These are phyloP conservation scores for Fraxinus pennsylvanica DNA, from an alignment of 257 asterid genomes.

Conservation along the genomic window DNA sequence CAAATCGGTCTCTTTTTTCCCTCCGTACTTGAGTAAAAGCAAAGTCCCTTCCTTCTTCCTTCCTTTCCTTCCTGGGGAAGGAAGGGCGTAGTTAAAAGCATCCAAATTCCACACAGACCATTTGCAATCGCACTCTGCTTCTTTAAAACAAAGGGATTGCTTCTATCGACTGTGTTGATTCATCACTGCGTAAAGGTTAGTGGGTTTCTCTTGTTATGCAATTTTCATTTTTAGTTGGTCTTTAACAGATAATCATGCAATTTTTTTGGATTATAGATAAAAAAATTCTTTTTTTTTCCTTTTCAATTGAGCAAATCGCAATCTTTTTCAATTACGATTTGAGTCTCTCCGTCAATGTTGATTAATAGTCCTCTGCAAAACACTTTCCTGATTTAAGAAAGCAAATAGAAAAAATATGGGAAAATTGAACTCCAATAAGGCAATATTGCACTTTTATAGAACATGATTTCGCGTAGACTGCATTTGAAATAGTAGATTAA, in stretches of 20 bases:
- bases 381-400: neutral
- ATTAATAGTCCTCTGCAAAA: neutral
- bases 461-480: neutral
- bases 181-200: conserved; percentile 1
- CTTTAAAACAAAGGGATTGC: neutral
- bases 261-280: neutral
- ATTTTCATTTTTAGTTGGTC: neutral
- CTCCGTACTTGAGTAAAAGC: neutral
- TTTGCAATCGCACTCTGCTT: no score
- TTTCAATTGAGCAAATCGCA: conserved; percentile 1
- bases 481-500: no score
- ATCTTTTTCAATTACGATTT: neutral
- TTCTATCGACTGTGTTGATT: conserved; percentile 11
- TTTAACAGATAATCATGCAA: neutral
- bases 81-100: neutral
- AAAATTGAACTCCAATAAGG: neutral
- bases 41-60: neutral
- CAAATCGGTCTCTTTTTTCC: neutral
- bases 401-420: neutral
- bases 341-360: neutral
- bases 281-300: neutral
- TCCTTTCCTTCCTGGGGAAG: neutral
- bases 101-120: neutral
- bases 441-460: neutral
- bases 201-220: conserved; percentile 18